phyloP scores from a whole-genome alignment of 23 red algal species.

The Gracilaria vermiculophylla region DNA sequence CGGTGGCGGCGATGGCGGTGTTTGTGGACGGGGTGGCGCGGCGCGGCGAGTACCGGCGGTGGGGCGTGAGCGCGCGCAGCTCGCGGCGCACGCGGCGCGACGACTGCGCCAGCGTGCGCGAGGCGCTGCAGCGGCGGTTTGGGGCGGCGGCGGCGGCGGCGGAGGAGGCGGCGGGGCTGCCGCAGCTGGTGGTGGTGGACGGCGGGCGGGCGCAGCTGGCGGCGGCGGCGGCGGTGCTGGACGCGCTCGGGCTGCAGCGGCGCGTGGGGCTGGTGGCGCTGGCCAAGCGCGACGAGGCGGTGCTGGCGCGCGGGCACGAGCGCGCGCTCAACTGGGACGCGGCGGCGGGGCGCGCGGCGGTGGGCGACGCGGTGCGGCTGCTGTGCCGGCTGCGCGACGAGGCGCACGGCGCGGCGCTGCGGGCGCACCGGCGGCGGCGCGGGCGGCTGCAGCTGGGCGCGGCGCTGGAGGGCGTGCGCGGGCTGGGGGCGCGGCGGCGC shows the following conservation, averaged over 20 bases:
- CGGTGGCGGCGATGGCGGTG: slow-evolving; percentile 58
- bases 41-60: slow-evolving; percentile 59
- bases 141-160: background rate
- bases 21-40: slow-evolving; percentile 59
- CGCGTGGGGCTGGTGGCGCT: slow-evolving; percentile 15
- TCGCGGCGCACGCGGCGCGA: slow-evolving; percentile 39
- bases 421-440: slow-evolving; percentile 43
- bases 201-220: slow-evolving; percentile 70
- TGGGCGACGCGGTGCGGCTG: slow-evolving; percentile 34
- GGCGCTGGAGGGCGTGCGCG: slow-evolving; percentile 50
- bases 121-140: slow-evolving; percentile 65
- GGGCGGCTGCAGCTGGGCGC: slow-evolving; percentile 27
- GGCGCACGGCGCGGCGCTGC: slow-evolving; percentile 71
- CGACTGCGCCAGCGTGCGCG: slow-evolving; percentile 54
- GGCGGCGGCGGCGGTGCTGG: slow-evolving; percentile 42
- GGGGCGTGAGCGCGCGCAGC: background rate
- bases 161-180: background rate
- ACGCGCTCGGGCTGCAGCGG: background rate
- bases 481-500: slow-evolving; percentile 41
- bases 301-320: slow-evolving; percentile 10
- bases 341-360: background rate
- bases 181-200: slow-evolving; percentile 72
- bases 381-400: slow-evolving; percentile 71
- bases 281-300: slow-evolving; percentile 69
- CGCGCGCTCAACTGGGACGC: slow-evolving; percentile 46